These are phyloP conservation scores for cucumber (Cucumis sativus) DNA, from an alignment of 306 rosid species.

Conservation along the genomic window DNA sequence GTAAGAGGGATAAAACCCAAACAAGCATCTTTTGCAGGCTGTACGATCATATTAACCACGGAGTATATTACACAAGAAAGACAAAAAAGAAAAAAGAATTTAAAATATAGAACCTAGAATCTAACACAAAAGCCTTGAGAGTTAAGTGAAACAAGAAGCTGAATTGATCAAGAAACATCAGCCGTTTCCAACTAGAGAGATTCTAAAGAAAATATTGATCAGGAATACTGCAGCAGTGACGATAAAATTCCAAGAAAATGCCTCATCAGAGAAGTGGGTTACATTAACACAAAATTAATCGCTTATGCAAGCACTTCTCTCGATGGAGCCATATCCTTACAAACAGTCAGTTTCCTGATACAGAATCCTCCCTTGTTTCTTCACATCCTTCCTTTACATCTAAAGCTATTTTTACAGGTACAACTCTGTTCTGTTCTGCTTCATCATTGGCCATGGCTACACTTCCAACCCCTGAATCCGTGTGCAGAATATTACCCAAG, in stretches of 20 bases:
- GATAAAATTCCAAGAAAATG: not conserved
- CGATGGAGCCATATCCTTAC: not conserved
- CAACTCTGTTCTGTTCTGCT: not conserved
- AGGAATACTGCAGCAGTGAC: not conserved
- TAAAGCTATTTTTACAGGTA: not conserved
- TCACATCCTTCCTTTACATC: not conserved
- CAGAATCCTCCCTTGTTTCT: not conserved
- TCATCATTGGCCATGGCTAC: not conserved
- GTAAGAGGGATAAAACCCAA: not conserved
- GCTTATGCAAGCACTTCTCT: not conserved
- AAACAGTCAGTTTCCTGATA: not conserved
- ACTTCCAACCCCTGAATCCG: not conserved
- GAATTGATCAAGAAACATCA: not conserved
- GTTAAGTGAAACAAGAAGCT: not conserved
- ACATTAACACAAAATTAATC: not conserved
- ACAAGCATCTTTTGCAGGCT: not conserved
- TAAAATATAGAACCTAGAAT: not conserved
- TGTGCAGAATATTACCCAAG: not conserved
- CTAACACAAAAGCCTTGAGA: not conserved
- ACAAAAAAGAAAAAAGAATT: not conserved
- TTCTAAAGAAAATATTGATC: not conserved
- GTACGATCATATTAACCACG: not conserved
- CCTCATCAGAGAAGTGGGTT: not conserved
- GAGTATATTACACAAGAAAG: not conserved
- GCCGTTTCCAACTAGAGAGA: not conserved